Conservation (phyloP, 139 green algal genomes). For the Asterochloris sp. region DNA sequence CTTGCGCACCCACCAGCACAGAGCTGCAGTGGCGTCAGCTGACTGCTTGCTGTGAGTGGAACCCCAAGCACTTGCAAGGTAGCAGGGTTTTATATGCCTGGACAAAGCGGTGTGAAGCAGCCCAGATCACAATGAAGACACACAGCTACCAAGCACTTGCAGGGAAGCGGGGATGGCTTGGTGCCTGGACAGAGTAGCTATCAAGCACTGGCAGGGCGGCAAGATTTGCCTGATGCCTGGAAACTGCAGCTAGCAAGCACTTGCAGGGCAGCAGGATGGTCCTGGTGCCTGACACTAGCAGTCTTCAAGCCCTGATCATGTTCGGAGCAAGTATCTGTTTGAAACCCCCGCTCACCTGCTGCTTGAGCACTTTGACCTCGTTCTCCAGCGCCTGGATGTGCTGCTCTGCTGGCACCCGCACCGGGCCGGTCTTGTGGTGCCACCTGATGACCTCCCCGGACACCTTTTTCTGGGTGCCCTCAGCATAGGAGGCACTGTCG, state of each 20-base stretch:
- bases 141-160: not conserved
- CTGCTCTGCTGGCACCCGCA: conserved; percentile 50
- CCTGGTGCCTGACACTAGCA: too few relatives aligned
- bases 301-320: too few relatives aligned
- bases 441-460: conserved; percentile 81
- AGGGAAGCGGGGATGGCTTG: not conserved
- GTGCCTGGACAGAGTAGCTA: not conserved
- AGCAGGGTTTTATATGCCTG: too few relatives aligned
- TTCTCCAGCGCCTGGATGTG: conserved; percentile 84
- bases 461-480: conserved; percentile 57
- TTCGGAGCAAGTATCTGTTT: too few relatives aligned
- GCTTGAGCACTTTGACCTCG: conserved; percentile 46
- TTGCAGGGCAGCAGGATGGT: not conserved
- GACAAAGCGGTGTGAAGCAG: too few relatives aligned
- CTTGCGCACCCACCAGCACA: not conserved
- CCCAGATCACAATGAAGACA: too few relatives aligned
- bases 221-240: not conserved
- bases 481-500: conserved; percentile 42
- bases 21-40: not conserved
- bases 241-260: not conserved
- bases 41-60: too few relatives aligned
- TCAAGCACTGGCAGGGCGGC: not conserved
- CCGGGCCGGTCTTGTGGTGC: conserved; percentile 60
- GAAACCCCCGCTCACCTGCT: conserved; percentile 26
- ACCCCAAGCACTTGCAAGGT: too few relatives aligned